phyloP scores from a whole-genome alignment of 2,329 filamentous ascomycete species.

The Gnomoniopsis sp. region DNA sequence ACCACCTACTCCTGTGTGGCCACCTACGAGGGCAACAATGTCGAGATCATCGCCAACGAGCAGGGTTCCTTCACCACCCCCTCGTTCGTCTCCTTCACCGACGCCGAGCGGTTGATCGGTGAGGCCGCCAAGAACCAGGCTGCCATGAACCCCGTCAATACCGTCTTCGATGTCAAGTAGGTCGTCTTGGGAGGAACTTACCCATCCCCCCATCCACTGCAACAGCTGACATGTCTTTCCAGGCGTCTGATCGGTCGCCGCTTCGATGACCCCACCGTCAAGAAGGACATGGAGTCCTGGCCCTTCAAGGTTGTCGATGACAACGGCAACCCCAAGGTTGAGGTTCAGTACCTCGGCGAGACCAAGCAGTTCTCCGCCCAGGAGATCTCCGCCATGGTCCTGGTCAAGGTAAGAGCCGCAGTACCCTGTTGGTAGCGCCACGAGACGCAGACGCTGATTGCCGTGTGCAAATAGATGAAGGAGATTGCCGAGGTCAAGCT shows the following conservation, averaged over 20 bases:
- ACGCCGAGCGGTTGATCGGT: conserved; percentile 98
- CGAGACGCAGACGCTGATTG: conserved; percentile 3
- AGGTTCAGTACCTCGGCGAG: conserved; percentile 95
- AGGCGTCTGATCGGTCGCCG: conserved; percentile 97
- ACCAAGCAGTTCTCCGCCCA: conserved; percentile 95
- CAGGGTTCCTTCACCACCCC: conserved; percentile 99
- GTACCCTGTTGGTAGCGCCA: not conserved
- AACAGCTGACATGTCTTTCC: conserved; percentile 4
- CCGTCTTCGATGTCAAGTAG: conserved; percentile 98
- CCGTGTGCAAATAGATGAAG: conserved; percentile 72
- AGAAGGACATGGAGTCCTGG: conserved; percentile 99
- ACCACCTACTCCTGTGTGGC: conserved; percentile 99
- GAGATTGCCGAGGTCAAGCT: conserved; percentile 98
- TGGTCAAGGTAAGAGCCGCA: conserved; percentile 75
- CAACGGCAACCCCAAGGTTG: conserved; percentile 81
- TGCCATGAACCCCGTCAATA: conserved; percentile 98
- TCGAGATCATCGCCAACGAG: conserved; percentile 99
- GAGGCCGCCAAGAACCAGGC: conserved; percentile 99
- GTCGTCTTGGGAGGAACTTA: conserved; percentile 30
- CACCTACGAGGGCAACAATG: conserved; percentile 98
- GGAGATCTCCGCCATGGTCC: conserved; percentile 98
- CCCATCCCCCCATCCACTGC: not conserved
- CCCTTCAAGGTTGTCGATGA: conserved; percentile 97
- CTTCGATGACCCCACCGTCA: conserved; percentile 92
- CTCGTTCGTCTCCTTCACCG: conserved; percentile 98